phyloP scores from a whole-genome alignment of 1,139 yeast species.

The Wickerhamomyces sp. region DNA sequence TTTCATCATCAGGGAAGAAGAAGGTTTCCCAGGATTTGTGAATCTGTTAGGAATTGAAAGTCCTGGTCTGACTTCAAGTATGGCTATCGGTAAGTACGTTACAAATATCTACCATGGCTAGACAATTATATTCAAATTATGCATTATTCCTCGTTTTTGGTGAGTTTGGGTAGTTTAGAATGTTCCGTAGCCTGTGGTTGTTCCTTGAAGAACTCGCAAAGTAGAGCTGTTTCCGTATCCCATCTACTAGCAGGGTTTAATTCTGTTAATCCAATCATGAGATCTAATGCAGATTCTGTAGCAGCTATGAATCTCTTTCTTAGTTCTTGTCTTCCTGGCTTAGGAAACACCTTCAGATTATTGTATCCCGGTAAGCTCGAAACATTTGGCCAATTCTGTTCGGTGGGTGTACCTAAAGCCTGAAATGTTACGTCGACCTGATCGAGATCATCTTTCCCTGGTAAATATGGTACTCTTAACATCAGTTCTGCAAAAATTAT shows the following conservation, averaged over 20 bases:
- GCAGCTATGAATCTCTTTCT: slow-evolving; percentile 89
- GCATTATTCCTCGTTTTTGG: slow-evolving; percentile 10
- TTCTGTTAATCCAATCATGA: slow-evolving; percentile 68
- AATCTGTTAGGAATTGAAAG: slow-evolving; percentile 82
- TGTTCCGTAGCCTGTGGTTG: slow-evolving; percentile 77
- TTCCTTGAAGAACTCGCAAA: slow-evolving; percentile 68
- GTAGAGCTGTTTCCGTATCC: slow-evolving; percentile 60
- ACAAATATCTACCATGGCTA: slow-evolving; percentile 33
- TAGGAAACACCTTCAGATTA: slow-evolving; percentile 70
- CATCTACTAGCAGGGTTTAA: slow-evolving; percentile 78
- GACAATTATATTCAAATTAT: neutral
- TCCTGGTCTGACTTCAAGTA: slow-evolving; percentile 79
- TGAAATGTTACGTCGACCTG: slow-evolving; percentile 88
- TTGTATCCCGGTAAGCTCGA: slow-evolving; percentile 73
- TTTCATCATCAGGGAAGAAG: slow-evolving; percentile 62
- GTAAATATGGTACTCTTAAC: slow-evolving; percentile 91
- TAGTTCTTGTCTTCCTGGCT: slow-evolving; percentile 78
- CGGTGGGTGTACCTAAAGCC: slow-evolving; percentile 96
- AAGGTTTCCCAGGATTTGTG: slow-evolving; percentile 72
- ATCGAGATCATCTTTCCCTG: slow-evolving; percentile 87
- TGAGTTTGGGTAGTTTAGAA: slow-evolving; percentile 51
- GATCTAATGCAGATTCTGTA: slow-evolving; percentile 75
- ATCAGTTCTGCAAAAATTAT: slow-evolving; percentile 94
- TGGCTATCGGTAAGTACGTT: slow-evolving; percentile 81
- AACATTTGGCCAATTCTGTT: slow-evolving; percentile 88